Base-by-base conservation (phyloP, 768 basidiomycete species). In the Pleurotus djamor region DNA sequence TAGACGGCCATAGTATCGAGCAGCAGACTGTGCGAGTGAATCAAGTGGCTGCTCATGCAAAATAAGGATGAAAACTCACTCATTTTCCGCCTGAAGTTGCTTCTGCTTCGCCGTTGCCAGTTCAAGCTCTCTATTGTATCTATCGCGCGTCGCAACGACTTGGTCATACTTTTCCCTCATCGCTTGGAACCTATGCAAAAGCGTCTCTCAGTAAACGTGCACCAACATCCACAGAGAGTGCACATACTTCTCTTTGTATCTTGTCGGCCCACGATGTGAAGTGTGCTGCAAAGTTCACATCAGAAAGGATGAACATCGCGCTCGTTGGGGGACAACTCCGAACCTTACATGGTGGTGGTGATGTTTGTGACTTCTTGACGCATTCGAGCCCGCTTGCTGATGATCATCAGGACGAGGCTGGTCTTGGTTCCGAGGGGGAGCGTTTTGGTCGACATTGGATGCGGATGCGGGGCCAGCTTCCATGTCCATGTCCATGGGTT, bases 51-150 rank as follows among this genome's bases (percentile, higher is more conserved):
- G 21, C 3, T 28, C 21, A 3, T 28, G 54, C 10, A 21, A 17
- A 43, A n/a, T 32, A 8, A 33, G 16, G 35, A n/a, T 38, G 57
- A 9, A 5, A 5, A 68, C 79, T 48, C 55, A 83, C 81, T 82
- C 79, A 60, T 82, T 81, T 65, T 83, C 82, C 2, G 76, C 77
- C 59, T 82, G 77, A 3, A 83, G 68, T 57, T 74, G 76, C 64
- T 77, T 76, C 16, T 76, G 69, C 63, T 77, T 81, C 4, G 68
- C 68, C 28, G 67, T 73, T 3, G 79, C 75, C 8, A 70, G 35
- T 5, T 78, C 75, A 10, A 80, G 72, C 32, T 81, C 74, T 12
- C 70, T 72, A 57, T 74, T 66, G 60, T 72, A 69, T 1, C 68
- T 65, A 48, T 76, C 74, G 38, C 77, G 76, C 57, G 68, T 68